Percentiles rank a stretch among this genome's conserved stretches.
Evolutionary conservation across 495 filamentous ascomycete genomes (phyloP).

Genomic region (Trichoderma virens): DNA sequence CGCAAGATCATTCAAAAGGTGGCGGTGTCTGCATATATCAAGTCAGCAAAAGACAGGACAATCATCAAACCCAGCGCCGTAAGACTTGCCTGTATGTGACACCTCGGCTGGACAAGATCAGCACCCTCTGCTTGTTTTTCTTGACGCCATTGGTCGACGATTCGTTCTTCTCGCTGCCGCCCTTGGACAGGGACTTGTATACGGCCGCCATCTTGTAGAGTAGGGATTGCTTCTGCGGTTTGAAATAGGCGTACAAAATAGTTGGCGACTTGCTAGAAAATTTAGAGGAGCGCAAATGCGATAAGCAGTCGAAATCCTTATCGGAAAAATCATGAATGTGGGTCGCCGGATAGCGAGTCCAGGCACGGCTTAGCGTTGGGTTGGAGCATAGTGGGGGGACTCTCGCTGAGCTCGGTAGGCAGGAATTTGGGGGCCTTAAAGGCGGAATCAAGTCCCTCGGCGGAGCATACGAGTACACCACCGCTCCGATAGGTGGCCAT

Average conservation of each 20-base stretch:
- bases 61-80: neutral
- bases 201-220: conserved; percentile 71
- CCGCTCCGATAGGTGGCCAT: too few relatives aligned
- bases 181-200: conserved; percentile 85
- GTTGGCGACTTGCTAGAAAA: conserved; percentile 11
- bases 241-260: neutral
- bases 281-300: conserved; percentile 15
- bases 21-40: conserved; percentile 59
- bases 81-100: conserved; percentile 70
- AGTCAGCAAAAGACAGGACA: neutral
- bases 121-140: conserved; percentile 69
- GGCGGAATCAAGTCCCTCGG: too few relatives aligned
- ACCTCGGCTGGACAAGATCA: conserved; percentile 84
- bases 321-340: conserved; percentile 1
- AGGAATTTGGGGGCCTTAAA: too few relatives aligned
- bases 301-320: conserved; percentile 12
- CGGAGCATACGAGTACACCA: too few relatives aligned
- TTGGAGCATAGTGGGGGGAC: neutral
- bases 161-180: conserved; percentile 40
- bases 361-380: neutral
- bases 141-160: conserved; percentile 30
- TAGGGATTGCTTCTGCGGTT: neutral
- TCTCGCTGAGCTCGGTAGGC: too few relatives aligned
- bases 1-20: conserved; percentile 85
- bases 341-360: neutral